Percentiles rank a stretch among this genome's conserved stretches.
Conservation (phyloP, 202 grass and related monocot species). For the Zoysia matrella region DNA sequence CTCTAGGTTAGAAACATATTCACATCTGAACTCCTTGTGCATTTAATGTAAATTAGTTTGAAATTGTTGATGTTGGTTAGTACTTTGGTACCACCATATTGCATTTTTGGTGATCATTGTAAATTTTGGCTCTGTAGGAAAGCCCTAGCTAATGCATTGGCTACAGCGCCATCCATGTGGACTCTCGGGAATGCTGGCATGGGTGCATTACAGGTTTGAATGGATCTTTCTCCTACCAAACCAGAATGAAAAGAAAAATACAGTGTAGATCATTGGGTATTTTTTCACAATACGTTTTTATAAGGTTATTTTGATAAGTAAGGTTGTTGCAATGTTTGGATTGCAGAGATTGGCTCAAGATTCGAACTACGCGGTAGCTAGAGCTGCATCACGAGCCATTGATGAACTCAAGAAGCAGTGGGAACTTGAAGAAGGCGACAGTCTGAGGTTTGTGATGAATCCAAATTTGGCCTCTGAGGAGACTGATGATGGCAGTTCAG, state of each 20-base stretch:
- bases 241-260: background rate
- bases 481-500: conserved; percentile 24
- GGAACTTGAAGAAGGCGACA: conserved; percentile 97
- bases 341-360: conserved; percentile 90
- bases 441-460: conserved; percentile 85
- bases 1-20: background rate
- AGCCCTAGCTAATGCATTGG: conserved; percentile 96
- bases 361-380: conserved; percentile 78
- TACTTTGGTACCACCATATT: conserved; percentile 22
- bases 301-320: background rate
- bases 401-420: conserved; percentile 89
- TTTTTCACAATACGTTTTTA: conserved; percentile 12
- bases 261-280: background rate
- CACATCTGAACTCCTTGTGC: background rate
- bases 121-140: conserved; percentile 68
- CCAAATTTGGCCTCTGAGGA: conserved; percentile 34
- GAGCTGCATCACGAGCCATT: conserved; percentile 81
- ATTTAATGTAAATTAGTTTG: too few relatives aligned
- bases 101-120: conserved; percentile 10
- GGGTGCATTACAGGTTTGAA: conserved; percentile 86
- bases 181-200: conserved; percentile 95
- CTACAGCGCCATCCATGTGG: conserved; percentile 97
- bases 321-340: conserved; percentile 16
- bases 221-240: conserved; percentile 5
- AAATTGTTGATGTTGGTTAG: background rate